phyloP scores from a whole-genome alignment of 176 grass and related monocot genomes.

The Musa itinerans region DNA sequence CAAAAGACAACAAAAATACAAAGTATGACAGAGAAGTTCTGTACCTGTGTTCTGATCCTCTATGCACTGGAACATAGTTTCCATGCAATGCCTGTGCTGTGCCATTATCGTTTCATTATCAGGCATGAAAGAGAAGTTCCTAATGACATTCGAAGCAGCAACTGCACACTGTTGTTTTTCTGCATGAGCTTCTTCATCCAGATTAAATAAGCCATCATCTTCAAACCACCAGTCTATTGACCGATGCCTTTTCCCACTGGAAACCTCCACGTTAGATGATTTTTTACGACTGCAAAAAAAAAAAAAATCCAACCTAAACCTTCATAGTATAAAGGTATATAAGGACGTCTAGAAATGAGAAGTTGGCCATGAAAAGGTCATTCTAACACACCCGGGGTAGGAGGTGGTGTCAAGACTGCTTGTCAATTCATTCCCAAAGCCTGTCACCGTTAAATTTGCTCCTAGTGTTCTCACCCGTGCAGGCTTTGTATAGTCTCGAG shows the following conservation, averaged over 20 bases:
- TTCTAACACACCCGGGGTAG: slow-evolving; percentile 22
- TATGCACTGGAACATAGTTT: slow-evolving; percentile 89
- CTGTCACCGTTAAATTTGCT: slow-evolving; percentile 46
- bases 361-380: background rate
- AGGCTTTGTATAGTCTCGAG: slow-evolving; percentile 59
- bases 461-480: slow-evolving; percentile 66
- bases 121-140: slow-evolving; percentile 99
- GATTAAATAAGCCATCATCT: slow-evolving; percentile 90
- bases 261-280: slow-evolving; percentile 36
- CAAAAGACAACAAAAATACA: background rate
- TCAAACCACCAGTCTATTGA: slow-evolving; percentile 68
- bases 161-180: slow-evolving; percentile 91
- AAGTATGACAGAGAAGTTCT: background rate
- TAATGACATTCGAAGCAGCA: slow-evolving; percentile 92
- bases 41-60: slow-evolving; percentile 87
- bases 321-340: background rate
- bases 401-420: slow-evolving; percentile 31
- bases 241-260: slow-evolving; percentile 41
- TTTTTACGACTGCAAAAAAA: slow-evolving; percentile 22
- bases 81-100: slow-evolving; percentile 95
- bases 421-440: slow-evolving; percentile 83
- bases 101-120: slow-evolving; percentile 96
- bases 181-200: slow-evolving; percentile 73
- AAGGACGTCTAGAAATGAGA: slow-evolving; percentile 17
- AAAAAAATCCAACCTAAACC: background rate